Evolutionary conservation across 805 yeast species (phyloP).

Genomic region (Brettanomyces anomalus): DNA sequence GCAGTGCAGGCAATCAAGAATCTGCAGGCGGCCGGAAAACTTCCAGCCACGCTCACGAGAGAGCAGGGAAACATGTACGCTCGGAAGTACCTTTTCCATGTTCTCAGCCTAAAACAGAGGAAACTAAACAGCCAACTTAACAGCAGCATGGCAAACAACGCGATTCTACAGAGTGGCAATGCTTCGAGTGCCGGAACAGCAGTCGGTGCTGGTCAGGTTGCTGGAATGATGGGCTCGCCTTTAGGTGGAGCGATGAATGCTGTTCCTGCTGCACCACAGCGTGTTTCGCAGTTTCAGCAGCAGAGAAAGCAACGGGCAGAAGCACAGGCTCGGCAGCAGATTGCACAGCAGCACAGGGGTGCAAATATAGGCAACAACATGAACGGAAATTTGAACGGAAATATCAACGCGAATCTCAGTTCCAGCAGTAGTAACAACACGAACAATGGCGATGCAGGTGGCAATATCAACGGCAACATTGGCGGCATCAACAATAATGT

Average conservation of each 20-base stretch:
- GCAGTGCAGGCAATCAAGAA: slow-evolving; percentile 27
- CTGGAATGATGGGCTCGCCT: too few relatives aligned
- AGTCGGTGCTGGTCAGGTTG: too few relatives aligned
- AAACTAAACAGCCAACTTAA: slow-evolving; percentile 8
- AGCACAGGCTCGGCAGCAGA: too few relatives aligned
- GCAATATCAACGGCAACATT: slow-evolving; percentile 10
- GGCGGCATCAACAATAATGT: slow-evolving; percentile 13
- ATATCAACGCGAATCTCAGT: slow-evolving; percentile 3
- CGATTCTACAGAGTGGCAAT: too few relatives aligned
- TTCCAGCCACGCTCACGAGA: slow-evolving; percentile 23
- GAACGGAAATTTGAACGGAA: slow-evolving; percentile 14
- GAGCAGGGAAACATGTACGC: slow-evolving; percentile 28
- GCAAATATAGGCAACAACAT: slow-evolving; percentile 12
- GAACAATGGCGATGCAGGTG: slow-evolving; percentile 2
- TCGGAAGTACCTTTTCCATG: slow-evolving; percentile 24
- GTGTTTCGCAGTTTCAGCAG: slow-evolving; percentile 5
- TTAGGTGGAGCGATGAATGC: slow-evolving; percentile 3
- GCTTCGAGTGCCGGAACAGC: not conserved
- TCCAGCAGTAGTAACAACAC: slow-evolving; percentile 7
- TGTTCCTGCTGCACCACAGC: slow-evolving; percentile 10
- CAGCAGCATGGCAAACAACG: too few relatives aligned
- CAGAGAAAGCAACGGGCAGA: slow-evolving; percentile 8
- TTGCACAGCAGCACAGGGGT: slow-evolving; percentile 4
- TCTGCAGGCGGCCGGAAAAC: slow-evolving; percentile 25
- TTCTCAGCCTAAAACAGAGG: slow-evolving; percentile 11